Conservation (phyloP, 352 stramenopile genomes). For the Phytopythium oedochilum region DNA sequence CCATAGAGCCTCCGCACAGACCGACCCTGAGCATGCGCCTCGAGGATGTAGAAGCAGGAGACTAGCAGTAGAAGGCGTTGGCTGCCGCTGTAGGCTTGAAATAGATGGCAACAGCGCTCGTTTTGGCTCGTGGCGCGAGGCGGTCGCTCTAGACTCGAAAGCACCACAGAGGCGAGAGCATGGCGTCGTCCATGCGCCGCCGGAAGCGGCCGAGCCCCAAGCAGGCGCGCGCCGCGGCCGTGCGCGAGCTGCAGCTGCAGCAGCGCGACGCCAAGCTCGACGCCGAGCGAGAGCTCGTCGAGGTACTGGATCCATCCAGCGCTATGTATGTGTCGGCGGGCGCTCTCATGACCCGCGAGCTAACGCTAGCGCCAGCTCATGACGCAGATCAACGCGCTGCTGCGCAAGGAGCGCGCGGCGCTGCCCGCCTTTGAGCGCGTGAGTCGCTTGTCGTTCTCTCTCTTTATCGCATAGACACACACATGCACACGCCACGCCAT, state of each 20-base stretch:
- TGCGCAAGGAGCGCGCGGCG: constrained; percentile 55
- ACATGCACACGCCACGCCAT: too few species aligned
- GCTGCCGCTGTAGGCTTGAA: too few species aligned
- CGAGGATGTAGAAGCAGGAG: too few species aligned
- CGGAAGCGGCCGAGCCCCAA: constrained; percentile 30
- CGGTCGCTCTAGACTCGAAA: too few species aligned
- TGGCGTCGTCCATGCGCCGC: constrained; percentile 4
- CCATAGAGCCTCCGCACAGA: constrained; percentile 68
- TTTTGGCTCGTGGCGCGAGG: too few species aligned
- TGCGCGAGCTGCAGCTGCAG: constrained; percentile 34
- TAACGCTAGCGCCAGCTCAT: constrained; percentile 35
- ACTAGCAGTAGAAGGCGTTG: too few species aligned
- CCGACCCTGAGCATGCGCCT: too few species aligned
- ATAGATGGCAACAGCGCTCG: background rate
- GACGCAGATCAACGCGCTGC: constrained; percentile 60
- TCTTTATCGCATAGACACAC: too few species aligned
- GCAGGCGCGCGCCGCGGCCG: constrained; percentile 33
- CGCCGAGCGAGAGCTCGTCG: constrained; percentile 33
- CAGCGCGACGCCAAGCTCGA: constrained; percentile 27
- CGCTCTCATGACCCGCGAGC: background rate
- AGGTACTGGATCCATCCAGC: constrained; percentile 16
- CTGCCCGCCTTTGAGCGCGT: constrained; percentile 46
- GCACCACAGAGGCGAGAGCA: too few species aligned
- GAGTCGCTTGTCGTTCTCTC: too few species aligned
- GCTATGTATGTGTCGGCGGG: background rate